Evolutionary conservation across 2,329 filamentous ascomycete genomes (phyloP).

Genomic region (Diaporthe caulivora): DNA sequence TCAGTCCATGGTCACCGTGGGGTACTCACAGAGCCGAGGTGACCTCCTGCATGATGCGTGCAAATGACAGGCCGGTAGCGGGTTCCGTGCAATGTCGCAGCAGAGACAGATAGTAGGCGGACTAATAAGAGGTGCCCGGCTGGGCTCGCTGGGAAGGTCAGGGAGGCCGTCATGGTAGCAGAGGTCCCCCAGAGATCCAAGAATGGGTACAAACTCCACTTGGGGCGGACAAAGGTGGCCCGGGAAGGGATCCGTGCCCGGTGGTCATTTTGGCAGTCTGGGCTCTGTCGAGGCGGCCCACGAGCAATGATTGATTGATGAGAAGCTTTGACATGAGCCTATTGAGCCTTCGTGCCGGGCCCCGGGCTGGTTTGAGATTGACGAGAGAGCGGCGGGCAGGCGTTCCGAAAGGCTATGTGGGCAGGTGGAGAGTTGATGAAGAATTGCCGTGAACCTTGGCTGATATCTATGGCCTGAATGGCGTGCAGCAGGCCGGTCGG

Average conservation of each 20-base stretch:
- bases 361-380: constrained; percentile 17
- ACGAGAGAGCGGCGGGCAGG: constrained; percentile 18
- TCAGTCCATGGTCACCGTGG: background rate
- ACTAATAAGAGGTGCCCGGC: background rate
- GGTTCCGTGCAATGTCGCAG: constrained; percentile 23
- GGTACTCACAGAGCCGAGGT: constrained; percentile 31
- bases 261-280: constrained; percentile 22
- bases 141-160: constrained; percentile 16
- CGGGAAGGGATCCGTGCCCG: constrained; percentile 31
- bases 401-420: constrained; percentile 24
- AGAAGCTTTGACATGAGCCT: constrained; percentile 35
- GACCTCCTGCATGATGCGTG: constrained; percentile 38
- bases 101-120: background rate
- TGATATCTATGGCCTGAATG: background rate
- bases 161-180: background rate
- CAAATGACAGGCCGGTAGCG: constrained; percentile 21
- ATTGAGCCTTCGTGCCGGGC: constrained; percentile 18
- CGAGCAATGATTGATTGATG: constrained; percentile 11
- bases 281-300: background rate
- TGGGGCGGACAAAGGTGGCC: constrained; percentile 30
- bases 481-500: background rate
- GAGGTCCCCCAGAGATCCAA: background rate
- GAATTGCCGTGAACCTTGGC: constrained; percentile 12
- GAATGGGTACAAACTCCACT: constrained; percentile 17
- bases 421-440: constrained; percentile 5